A percentile compares a stretch with the other conserved stretches of the same genome.
Evolutionary conservation across 805 yeast genomes (phyloP).

Genomic region (Kuraishia cidri): DNA sequence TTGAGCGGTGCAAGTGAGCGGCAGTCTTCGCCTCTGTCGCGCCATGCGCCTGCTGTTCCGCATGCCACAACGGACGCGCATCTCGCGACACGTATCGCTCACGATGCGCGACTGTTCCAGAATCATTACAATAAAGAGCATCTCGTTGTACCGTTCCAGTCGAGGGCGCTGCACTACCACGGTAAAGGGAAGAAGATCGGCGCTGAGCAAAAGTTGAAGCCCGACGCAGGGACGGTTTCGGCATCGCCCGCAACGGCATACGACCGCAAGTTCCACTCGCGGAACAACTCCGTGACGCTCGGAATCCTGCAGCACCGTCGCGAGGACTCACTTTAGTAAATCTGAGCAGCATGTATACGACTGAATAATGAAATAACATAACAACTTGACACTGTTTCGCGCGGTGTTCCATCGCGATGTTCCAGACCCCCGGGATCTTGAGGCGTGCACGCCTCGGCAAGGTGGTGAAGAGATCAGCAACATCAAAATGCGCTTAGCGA

Average conservation of each 20-base stretch:
- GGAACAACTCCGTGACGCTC: conserved; percentile 8
- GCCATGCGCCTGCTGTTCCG: conserved; percentile 23
- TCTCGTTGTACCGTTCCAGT: conserved; percentile 27
- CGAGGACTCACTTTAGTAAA: too few species aligned
- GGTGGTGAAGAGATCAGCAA: too few species aligned
- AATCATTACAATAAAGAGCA: conserved; percentile 39
- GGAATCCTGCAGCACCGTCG: conserved; percentile 4
- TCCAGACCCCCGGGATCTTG: too few species aligned
- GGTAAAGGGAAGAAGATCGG: conserved; percentile 16
- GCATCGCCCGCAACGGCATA: neutral
- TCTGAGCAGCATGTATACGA: too few species aligned
- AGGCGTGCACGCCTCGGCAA: too few species aligned
- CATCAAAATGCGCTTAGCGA: too few species aligned
- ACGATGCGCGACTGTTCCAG: conserved; percentile 19
- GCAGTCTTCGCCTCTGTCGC: conserved; percentile 23
- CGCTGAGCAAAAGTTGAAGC: too few species aligned
- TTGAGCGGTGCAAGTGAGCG: too few species aligned
- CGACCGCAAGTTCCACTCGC: neutral
- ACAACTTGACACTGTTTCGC: too few species aligned
- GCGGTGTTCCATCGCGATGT: too few species aligned
- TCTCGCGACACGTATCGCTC: neutral
- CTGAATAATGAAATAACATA: too few species aligned
- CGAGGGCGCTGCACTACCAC: conserved; percentile 23
- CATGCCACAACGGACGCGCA: conserved; percentile 10
- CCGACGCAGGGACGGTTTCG: too few species aligned